Percentiles rank a stretch among this genome's conserved stretches.
phyloP scores from a whole-genome alignment of 805 yeast species.

The Diddensiella santjacobensis region DNA sequence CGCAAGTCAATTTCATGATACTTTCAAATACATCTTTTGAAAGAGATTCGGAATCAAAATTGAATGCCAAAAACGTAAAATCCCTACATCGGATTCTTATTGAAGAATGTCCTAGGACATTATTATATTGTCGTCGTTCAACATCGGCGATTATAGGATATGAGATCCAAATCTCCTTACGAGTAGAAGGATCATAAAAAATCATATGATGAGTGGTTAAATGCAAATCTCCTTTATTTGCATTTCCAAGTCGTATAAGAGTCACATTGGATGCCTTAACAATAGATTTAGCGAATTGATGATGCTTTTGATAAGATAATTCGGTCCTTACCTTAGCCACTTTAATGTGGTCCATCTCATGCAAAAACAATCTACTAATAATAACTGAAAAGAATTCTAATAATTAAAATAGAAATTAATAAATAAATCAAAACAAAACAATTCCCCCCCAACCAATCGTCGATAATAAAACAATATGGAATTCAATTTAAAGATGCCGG shows the following conservation, averaged over 20 bases:
- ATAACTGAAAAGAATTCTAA: too few relatives aligned
- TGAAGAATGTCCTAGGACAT: slow-evolving; percentile 36
- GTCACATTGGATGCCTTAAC: slow-evolving; percentile 41
- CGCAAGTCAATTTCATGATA: slow-evolving; percentile 60
- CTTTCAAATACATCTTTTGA: slow-evolving; percentile 73
- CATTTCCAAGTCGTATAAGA: slow-evolving; percentile 55
- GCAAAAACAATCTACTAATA: too few relatives aligned
- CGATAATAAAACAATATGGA: too few relatives aligned
- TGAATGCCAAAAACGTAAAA: slow-evolving; percentile 75
- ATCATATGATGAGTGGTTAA: slow-evolving; percentile 74
- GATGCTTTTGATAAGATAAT: neutral
- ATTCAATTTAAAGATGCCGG: too few relatives aligned
- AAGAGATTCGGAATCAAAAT: slow-evolving; percentile 54
- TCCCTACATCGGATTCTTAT: slow-evolving; percentile 78
- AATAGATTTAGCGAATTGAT: neutral
- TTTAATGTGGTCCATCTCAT: slow-evolving; percentile 54
- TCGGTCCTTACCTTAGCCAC: slow-evolving; percentile 42
- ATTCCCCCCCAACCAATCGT: too few relatives aligned
- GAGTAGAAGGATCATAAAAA: slow-evolving; percentile 38
- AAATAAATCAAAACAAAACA: too few relatives aligned
- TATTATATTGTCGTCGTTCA: slow-evolving; percentile 22
- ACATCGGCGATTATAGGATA: slow-evolving; percentile 71
- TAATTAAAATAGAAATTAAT: too few relatives aligned
- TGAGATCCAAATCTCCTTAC: slow-evolving; percentile 82
- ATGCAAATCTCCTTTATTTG: slow-evolving; percentile 58